Base-by-base conservation (phyloP, 371 early-diverging fungal species). In the Rhizopus microsporus region DNA sequence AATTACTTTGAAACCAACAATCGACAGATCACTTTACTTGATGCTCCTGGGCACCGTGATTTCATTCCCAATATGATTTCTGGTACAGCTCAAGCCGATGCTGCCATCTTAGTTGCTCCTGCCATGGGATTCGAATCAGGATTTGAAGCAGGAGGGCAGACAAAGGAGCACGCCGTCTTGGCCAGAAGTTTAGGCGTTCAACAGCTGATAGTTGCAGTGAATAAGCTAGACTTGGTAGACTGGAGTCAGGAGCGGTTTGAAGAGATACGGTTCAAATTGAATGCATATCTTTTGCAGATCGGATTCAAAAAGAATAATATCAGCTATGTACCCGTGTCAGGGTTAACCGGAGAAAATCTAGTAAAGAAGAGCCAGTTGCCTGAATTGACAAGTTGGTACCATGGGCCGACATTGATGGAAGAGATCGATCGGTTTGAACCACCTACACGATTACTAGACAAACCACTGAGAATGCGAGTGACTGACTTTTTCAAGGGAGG, bases 61-160 rank as follows among this genome's bases (percentile, higher is more conserved):
- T 99, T 98, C 74, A 91, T 99, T 45, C 95, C 98, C n/a, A 96
- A 95, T 69, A 99, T 99, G 99, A 99, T 99, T 56, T 88, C 90
- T 1, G 99, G 99, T 7, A 96, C 99, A 0, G 87, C 93, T 23
- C 99, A 96, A 58, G 97, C 98, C 0, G 98, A 98, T 80, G 95
- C 88, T 12, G 99, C 98, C 2, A 81, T 99, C 7, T 78, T 99
- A 17, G 99, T 99, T 3, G 90, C 99, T 4, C 96, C 96, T 71
- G 88, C 96, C 5, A 78, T 89, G 0, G 98, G 91, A 57, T 99
- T 99, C 78, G 99, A 99, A 66, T 83, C 96, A 9, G 99, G 99
- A 4, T 98, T 99, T 77, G 93, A 93, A 33, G 84, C 87, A 33
- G 90, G 93, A 56, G 99, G 99, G 1, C 99, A 98, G 70, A 99